These are phyloP conservation scores for Lichtheimia hyalospora DNA, from an alignment of 371 early-diverging fungal genomes.

Conservation along the genomic window DNA sequence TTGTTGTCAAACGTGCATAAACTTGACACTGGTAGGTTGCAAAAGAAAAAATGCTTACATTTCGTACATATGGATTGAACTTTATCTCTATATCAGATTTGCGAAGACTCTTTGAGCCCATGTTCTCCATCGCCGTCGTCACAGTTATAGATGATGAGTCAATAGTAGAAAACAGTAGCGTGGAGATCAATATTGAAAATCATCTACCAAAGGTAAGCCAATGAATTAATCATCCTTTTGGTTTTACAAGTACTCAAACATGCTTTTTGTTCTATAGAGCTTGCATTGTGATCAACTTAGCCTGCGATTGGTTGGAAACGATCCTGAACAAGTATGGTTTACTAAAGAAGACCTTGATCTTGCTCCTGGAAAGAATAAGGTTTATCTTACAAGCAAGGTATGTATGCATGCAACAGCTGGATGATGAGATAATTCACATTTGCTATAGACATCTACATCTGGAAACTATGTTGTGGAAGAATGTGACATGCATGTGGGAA, in stretches of 20 bases:
- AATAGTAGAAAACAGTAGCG: conserved; percentile 60
- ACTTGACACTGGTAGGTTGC: conserved; percentile 41
- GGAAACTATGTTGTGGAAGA: conserved; percentile 67
- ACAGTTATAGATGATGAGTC: conserved; percentile 59
- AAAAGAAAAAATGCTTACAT: too few relatives aligned
- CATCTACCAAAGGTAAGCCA: conserved; percentile 55
- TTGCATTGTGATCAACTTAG: conserved; percentile 54
- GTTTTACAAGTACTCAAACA: background rate
- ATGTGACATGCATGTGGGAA: conserved; percentile 59
- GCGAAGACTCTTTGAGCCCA: conserved; percentile 53
- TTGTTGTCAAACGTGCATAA: conserved; percentile 40
- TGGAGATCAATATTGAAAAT: conserved; percentile 61
- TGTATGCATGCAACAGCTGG: too few relatives aligned
- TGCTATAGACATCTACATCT: conserved; percentile 53
- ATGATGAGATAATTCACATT: background rate
- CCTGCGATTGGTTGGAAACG: conserved; percentile 60
- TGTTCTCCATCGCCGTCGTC: conserved; percentile 59
- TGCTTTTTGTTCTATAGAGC: conserved; percentile 22
- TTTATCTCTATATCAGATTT: conserved; percentile 35
- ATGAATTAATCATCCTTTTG: background rate
- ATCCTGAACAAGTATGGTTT: conserved; percentile 56
- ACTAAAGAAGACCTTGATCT: conserved; percentile 39
- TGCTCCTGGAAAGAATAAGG: conserved; percentile 65
- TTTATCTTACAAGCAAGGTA: conserved; percentile 66
- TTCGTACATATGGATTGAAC: background rate